Base-by-base conservation (phyloP, 2,329 filamentous ascomycete species). In the Fusarium transvaalense region DNA sequence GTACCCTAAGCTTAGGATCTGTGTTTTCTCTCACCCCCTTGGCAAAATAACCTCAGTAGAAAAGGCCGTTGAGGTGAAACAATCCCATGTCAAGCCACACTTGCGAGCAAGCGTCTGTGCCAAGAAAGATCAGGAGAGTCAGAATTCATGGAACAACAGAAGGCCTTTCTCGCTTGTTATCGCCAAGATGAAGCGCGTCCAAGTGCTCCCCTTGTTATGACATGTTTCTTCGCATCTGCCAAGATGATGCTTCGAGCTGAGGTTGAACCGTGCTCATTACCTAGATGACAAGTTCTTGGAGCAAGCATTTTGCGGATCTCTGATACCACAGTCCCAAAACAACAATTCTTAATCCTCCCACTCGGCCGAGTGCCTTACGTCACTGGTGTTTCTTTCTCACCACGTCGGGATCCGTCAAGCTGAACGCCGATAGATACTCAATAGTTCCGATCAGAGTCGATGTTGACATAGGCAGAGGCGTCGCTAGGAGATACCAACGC, bases 361-460 rank as follows among this genome's bases (percentile, higher is more conserved):
- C 31, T 46, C 39, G 52, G 38, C 39, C 23, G 39, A 45, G 19
- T 43, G 31, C 4, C 32, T 10, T 34, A 34, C 35, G 45, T 41
- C n/a, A 64, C 25, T 10, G 52, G 47, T 13, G 13, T 25, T 23
- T 37, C 23, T 27, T 50, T 7, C 10, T n/a, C 15, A 15, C 8
- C 9, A 17, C 17, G 23, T 41, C 41, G 32, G 25, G 17, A 62
- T 58, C 29, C 12, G n/a, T n/a, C 17, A 29, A 37, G 7, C 12
- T 25, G 2, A 29, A 23, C 45, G 53, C 63, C 38, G 10, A 64
- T 64, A 64, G 52, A 64, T 34, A 21, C 39, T 52, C 45, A n/a
- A 47, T 64, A 52, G 35, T 51, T 15, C 21, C 39, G 37, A 60
- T 56, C 29, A 35, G 10, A 41, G 13, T 15, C 29, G 32, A 8